Evolutionary conservation across 768 basidiomycete species (phyloP).

Genomic region (Mycena galericulata): DNA sequence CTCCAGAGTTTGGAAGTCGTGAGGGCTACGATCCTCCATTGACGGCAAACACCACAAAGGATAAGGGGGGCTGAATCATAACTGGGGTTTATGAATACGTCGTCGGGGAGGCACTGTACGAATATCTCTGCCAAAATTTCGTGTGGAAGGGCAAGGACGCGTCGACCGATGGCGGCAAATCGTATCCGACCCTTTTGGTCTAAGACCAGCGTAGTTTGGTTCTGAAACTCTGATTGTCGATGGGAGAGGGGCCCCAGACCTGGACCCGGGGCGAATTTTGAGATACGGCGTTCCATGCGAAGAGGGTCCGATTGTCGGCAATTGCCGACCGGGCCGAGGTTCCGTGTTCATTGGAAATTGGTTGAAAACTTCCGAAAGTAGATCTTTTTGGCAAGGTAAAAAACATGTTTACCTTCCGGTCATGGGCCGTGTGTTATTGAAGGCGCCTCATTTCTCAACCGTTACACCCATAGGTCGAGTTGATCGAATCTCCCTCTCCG

Average conservation of each 20-base stretch:
- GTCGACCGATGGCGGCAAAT: background rate
- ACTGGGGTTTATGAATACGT: slow-evolving; percentile 22
- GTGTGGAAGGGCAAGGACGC: background rate
- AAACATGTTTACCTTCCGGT: no score
- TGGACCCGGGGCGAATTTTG: no score
- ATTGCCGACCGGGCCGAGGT: no score
- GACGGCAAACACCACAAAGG: slow-evolving; percentile 29
- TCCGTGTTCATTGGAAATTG: no score
- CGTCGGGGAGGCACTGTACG: slow-evolving; percentile 23
- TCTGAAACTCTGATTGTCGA: slow-evolving; percentile 3
- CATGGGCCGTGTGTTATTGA: no score
- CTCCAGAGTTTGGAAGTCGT: slow-evolving; percentile 31
- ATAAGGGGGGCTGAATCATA: slow-evolving; percentile 25
- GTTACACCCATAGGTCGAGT: no score
- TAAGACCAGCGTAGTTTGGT: background rate
- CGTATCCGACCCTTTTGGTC: background rate
- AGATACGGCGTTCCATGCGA: no score
- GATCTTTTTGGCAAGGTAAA: no score
- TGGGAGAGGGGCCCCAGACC: background rate
- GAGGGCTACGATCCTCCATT: slow-evolving; percentile 26
- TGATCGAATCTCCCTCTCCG: no score
- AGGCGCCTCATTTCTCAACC: no score
- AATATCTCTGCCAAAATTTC: slow-evolving; percentile 27
- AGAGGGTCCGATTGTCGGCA: no score
- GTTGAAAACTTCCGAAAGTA: no score